Percentiles rank a stretch among this genome's conserved stretches.
phyloP scores from a whole-genome alignment of 345 rosid genomes.

The Eucalyptus urophylla region DNA sequence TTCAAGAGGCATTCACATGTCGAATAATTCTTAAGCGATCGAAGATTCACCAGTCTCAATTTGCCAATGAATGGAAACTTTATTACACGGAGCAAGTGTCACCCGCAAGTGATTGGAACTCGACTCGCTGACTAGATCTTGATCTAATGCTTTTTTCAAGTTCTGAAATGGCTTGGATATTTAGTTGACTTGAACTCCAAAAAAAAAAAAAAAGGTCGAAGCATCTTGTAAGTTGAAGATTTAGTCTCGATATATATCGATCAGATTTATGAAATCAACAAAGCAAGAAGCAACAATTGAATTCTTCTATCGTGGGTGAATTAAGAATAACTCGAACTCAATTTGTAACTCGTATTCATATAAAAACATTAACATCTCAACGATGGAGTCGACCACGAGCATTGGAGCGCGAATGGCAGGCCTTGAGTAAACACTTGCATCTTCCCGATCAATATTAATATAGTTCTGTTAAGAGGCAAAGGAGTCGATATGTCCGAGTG shows the following conservation, averaged over 20 bases:
- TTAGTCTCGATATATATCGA: accelerated
- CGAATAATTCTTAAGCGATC: not conserved
- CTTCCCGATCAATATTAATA: accelerated
- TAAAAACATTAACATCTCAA: not conserved
- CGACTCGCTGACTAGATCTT: accelerated
- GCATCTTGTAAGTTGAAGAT: not conserved
- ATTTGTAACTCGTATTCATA: too few species aligned
- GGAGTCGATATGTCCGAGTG: constrained; percentile 79
- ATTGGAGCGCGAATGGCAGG: accelerated
- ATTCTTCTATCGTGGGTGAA: accelerated
- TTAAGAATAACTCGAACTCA: not conserved
- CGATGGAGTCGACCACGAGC: not conserved
- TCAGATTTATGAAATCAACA: not conserved
- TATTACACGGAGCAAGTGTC: not conserved
- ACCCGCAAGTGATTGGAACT: accelerated
- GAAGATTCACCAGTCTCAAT: not conserved
- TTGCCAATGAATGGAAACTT: not conserved
- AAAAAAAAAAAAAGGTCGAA: accelerated
- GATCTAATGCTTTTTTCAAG: not conserved
- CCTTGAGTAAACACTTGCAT: too few species aligned
- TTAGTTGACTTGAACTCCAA: not conserved
- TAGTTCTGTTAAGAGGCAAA: accelerated
- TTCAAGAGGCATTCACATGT: not conserved
- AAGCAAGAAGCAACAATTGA: not conserved
- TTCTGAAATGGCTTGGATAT: not conserved